A percentile compares a stretch with the other conserved stretches of the same genome.
These are phyloP conservation scores for Phlyctochytrium arcticum DNA, from an alignment of 192 early-diverging fungal species.

Conservation along the genomic window DNA sequence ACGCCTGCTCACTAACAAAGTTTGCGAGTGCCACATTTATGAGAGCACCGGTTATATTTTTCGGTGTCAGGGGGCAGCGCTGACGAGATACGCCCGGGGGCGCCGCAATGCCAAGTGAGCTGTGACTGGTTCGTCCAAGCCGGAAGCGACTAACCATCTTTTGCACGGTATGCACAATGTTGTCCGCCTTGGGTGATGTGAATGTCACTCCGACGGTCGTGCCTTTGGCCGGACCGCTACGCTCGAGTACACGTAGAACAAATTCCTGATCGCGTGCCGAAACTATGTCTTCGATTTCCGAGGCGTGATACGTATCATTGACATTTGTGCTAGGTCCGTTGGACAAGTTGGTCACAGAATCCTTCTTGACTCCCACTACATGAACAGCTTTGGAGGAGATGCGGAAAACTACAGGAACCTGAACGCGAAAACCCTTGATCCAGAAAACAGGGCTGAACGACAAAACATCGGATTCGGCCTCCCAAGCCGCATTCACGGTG, in stretches of 20 bases:
- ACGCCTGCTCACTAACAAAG: constrained; percentile 76
- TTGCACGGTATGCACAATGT: constrained; percentile 6
- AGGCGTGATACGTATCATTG: constrained; percentile 85
- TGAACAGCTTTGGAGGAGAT: constrained; percentile 80
- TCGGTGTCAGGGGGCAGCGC: constrained; percentile 61
- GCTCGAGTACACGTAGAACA: constrained; percentile 28
- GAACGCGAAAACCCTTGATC: constrained; percentile 60
- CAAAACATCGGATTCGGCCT: constrained; percentile 58
- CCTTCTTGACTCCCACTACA: constrained; percentile 34
- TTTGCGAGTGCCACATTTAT: constrained; percentile 92
- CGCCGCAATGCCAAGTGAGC: background rate
- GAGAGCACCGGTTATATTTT: constrained; percentile 86
- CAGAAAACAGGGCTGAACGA: constrained; percentile 62
- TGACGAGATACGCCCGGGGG: background rate
- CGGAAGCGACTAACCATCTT: constrained; percentile 9
- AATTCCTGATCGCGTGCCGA: constrained; percentile 30
- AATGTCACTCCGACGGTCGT: constrained; percentile 1
- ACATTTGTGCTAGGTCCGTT: constrained; percentile 63
- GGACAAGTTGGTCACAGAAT: constrained; percentile 17
- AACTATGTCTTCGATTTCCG: constrained; percentile 70
- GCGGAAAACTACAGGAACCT: constrained; percentile 75
- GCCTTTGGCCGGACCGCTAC: background rate
- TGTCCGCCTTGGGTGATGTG: constrained; percentile 13
- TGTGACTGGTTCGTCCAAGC: background rate
- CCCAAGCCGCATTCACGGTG: constrained; percentile 32